phyloP scores from a whole-genome alignment of 306 rosid genomes.

The Rosa chinensis region DNA sequence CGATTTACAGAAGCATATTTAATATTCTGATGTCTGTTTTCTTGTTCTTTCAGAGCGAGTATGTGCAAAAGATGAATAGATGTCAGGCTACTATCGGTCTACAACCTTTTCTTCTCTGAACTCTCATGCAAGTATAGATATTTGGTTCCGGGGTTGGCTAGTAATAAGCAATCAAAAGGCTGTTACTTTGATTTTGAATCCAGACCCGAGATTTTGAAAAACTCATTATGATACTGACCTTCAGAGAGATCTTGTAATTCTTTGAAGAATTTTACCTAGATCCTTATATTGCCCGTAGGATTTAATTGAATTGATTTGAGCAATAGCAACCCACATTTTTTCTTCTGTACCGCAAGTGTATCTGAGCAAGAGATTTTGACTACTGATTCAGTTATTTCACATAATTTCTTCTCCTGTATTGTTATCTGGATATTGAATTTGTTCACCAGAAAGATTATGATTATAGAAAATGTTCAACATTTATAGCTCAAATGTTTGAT shows the following conservation, averaged over 20 bases:
- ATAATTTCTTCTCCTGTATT: background rate
- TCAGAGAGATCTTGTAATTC: slow-evolving; percentile 21
- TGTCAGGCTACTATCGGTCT: slow-evolving; percentile 14
- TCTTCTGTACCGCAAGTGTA: slow-evolving; percentile 29
- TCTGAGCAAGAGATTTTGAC: slow-evolving; percentile 24
- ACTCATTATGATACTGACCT: slow-evolving; percentile 29
- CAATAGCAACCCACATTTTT: slow-evolving; percentile 24
- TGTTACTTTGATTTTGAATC: slow-evolving; percentile 25
- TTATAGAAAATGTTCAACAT: background rate
- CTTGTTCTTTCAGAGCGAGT: slow-evolving; percentile 62
- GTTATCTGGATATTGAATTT: background rate
- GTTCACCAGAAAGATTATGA: background rate
- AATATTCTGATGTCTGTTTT: background rate
- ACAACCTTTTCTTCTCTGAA: slow-evolving; percentile 17
- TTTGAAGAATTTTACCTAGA: slow-evolving; percentile 28
- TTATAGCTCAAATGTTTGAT: background rate
- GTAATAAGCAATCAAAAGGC: slow-evolving; percentile 13
- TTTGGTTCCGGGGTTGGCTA: slow-evolving; percentile 19
- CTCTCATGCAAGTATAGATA: background rate
- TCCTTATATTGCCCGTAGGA: slow-evolving; percentile 21
- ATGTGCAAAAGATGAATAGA: slow-evolving; percentile 65
- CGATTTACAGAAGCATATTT: background rate
- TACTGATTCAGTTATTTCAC: background rate
- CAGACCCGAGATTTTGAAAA: slow-evolving; percentile 18
- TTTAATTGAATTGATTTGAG: slow-evolving; percentile 13